Base-by-base conservation (phyloP, 352 stramenopile species). In the Phytophthora kernoviae region DNA sequence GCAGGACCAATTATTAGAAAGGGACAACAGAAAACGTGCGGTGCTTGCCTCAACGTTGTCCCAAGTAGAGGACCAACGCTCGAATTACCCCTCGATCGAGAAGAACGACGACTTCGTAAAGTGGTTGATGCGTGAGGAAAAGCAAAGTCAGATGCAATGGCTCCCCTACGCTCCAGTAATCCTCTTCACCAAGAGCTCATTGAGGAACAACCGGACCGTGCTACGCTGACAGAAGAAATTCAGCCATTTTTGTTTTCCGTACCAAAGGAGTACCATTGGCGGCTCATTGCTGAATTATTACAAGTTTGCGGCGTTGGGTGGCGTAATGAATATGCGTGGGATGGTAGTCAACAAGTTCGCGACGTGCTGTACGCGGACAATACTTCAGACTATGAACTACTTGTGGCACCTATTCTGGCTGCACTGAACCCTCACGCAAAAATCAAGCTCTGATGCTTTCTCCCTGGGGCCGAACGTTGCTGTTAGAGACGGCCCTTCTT, bases 211-310 rank as follows among this genome's bases (percentile, higher is more conserved):
- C 84, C 87, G 12, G 84, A 93, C 26, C 70, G 84, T 15, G 76
- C 79, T 0, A 71, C 83, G 17, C 55, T 94, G 49, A 84, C 68
- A 0, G 87, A 95, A 47, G 87, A 95, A 62, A 73, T 93, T 27
- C 67, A 89, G 30, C 87, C 87, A 20, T 95, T 93, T 62, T 52
- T 95, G 26, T 92, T 93, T 62, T 36, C 47, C 37, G 66, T 92
- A 15, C 72, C 73, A 0, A 24, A 36, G n/a, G n/a, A 34, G 0
- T 52, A 75, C n/a, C 75, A 68, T 14, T 65, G 75, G 44, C 24
- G 54, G 0, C 42, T 86, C 14, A 42, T 90, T 27, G 44, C 58
- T 1, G 68, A 71, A 10, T 45, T 92, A 10, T 58, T 95, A 11
- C 44, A 76, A 11, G 47, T 79, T 39, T 64, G 73, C 34, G 86